Conservation (phyloP, 2,329 filamentous ascomycete species). For the Pyricularia pennisetigena region DNA sequence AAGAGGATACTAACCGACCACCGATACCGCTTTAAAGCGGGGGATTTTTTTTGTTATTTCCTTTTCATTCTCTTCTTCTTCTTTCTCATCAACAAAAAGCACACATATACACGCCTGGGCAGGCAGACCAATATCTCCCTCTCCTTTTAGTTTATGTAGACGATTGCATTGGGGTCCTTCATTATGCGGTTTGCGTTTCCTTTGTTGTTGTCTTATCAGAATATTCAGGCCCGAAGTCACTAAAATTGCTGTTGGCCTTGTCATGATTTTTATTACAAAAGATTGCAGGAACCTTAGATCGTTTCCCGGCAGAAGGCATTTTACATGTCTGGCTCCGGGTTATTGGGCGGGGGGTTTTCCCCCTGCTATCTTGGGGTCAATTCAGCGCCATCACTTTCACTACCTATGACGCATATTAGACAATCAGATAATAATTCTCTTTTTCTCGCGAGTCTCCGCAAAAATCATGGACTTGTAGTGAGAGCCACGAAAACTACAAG, state of each 20-base stretch:
- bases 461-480: too few relatives aligned
- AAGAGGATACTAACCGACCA: slow-evolving; percentile 9
- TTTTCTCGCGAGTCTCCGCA: too few relatives aligned
- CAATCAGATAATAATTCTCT: too few relatives aligned
- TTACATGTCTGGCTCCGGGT: not conserved
- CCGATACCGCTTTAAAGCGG: slow-evolving; percentile 7
- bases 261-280: not conserved
- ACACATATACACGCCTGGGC: not conserved
- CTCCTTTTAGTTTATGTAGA: not conserved
- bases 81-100: not conserved
- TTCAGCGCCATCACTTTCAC: not conserved
- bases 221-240: not conserved
- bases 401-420: not conserved
- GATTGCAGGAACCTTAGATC: not conserved
- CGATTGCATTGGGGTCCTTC: not conserved
- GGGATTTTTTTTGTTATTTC: not conserved
- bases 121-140: not conserved
- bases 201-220: not conserved
- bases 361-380: not conserved
- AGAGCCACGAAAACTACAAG: too few relatives aligned
- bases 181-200: not conserved
- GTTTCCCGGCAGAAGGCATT: not conserved
- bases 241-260: not conserved
- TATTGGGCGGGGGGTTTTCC: not conserved
- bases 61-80: not conserved